Evolutionary conservation across 1,284 basidiomycete genomes (phyloP).

Genomic region (Malassezia vespertilionis): DNA sequence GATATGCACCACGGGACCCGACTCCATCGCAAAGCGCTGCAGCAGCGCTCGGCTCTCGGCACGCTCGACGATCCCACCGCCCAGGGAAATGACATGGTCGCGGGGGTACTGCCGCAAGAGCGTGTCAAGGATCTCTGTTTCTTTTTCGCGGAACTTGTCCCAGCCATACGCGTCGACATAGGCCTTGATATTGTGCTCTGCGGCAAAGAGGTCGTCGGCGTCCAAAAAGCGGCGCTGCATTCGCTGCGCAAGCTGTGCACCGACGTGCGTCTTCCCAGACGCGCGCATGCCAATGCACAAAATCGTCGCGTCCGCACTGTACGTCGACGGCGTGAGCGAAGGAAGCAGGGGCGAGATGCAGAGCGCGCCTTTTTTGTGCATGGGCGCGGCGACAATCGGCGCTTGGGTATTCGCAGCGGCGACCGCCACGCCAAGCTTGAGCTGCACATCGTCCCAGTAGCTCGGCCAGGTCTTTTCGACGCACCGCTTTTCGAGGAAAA

Average conservation of each 20-base stretch:
- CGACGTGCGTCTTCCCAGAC: slow-evolving; percentile 85
- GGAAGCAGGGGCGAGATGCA: slow-evolving; percentile 16
- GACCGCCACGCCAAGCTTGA: slow-evolving; percentile 85
- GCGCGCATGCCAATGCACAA: slow-evolving; percentile 93
- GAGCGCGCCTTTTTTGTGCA: slow-evolving; percentile 4
- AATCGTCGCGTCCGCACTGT: slow-evolving; percentile 57
- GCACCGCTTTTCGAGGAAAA: slow-evolving; percentile 90
- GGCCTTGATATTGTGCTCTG: slow-evolving; percentile 55
- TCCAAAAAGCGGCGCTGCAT: slow-evolving; percentile 74
- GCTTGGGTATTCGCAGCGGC: slow-evolving; percentile 54
- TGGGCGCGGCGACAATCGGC: slow-evolving; percentile 21
- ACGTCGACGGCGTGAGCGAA: slow-evolving; percentile 30
- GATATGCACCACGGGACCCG: slow-evolving; percentile 62
- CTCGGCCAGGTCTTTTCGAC: slow-evolving; percentile 99
- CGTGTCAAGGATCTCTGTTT: slow-evolving; percentile 47
- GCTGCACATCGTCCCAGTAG: slow-evolving; percentile 97
- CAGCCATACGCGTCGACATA: slow-evolving; percentile 70
- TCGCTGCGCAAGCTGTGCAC: slow-evolving; percentile 62
- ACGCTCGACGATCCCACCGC: slow-evolving; percentile 88
- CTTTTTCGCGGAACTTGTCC: slow-evolving; percentile 60
- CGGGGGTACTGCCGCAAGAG: slow-evolving; percentile 45
- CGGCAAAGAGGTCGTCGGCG: slow-evolving; percentile 70
- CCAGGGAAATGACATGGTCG: slow-evolving; percentile 59
- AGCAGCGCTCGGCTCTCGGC: slow-evolving; percentile 56
- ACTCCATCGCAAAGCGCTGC: slow-evolving; percentile 56